Percentiles rank a stretch among this genome's conserved stretches.
Conservation (phyloP, 129 eudicot species). For the Flaveria trinervia region DNA sequence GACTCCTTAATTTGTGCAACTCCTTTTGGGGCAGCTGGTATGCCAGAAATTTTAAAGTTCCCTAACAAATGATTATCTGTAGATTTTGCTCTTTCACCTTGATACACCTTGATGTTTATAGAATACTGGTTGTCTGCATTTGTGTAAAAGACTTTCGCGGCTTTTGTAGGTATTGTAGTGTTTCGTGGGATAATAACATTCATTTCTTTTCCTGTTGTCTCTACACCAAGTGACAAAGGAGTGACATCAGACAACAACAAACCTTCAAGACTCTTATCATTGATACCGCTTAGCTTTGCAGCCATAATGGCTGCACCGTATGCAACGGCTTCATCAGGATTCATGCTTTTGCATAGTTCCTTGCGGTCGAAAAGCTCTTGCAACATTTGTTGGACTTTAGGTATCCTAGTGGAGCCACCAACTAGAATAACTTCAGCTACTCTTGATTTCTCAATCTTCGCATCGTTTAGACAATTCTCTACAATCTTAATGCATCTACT, state of each 20-base stretch:
- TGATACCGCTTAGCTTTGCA: conserved; percentile 14
- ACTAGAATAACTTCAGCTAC: conserved; percentile 22
- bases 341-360: conserved; percentile 24
- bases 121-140: not conserved
- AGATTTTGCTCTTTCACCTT: conserved; percentile 19
- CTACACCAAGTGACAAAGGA: conserved; percentile 12
- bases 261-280: not conserved
- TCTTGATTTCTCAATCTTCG: conserved; percentile 1
- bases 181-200: conserved; percentile 13
- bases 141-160: not conserved
- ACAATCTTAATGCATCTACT: conserved; percentile 14
- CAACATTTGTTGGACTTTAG: conserved; percentile 24
- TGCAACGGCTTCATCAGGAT: conserved; percentile 25
- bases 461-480: conserved; percentile 11
- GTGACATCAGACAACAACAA: conserved; percentile 15
- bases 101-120: not conserved
- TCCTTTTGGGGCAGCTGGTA: conserved; percentile 27
- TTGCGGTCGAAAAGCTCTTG: conserved; percentile 12
- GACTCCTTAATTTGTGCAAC: not conserved
- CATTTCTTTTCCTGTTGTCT: not conserved
- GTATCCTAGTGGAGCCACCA: conserved; percentile 39
- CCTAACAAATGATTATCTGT: conserved; percentile 24
- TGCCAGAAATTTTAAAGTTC: not conserved
- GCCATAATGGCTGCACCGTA: conserved; percentile 26
- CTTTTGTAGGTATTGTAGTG: conserved; percentile 6